Conservation (phyloP, 352 stramenopile species). For the Phytopythium sindhum region DNA sequence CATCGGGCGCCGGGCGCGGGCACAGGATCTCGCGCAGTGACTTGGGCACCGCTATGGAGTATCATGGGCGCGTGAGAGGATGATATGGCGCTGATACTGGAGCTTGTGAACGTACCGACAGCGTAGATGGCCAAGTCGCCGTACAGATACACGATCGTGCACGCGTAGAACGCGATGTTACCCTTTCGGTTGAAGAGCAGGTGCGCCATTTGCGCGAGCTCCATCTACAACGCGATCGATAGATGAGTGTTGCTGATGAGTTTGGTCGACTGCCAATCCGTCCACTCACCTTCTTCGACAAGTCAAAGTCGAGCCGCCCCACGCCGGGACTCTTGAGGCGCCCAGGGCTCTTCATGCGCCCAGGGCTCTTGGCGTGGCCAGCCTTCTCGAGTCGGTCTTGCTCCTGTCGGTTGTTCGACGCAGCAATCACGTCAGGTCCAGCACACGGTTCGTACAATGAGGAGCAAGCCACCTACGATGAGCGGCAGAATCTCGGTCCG, state of each 20-base stretch:
- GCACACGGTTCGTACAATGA: background rate
- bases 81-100: background rate
- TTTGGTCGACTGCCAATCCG: background rate
- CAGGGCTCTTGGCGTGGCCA: background rate
- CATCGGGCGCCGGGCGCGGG: constrained; percentile 43
- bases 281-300: constrained; percentile 64
- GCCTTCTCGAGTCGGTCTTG: constrained; percentile 49
- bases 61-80: background rate
- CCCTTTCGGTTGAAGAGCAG: constrained; percentile 65
- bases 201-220: constrained; percentile 81
- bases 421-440: background rate
- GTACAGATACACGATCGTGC: constrained; percentile 80
- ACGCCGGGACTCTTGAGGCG: constrained; percentile 26
- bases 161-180: constrained; percentile 76
- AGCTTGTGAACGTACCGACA: constrained; percentile 50
- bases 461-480: constrained; percentile 47
- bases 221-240: constrained; percentile 50
- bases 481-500: constrained; percentile 72
- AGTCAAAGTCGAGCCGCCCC: constrained; percentile 53
- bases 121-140: constrained; percentile 87
- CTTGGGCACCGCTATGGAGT: constrained; percentile 79
- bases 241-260: background rate
- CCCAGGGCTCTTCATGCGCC: background rate
- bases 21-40: constrained; percentile 84
- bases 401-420: constrained; percentile 19